phyloP scores from a whole-genome alignment of 768 basidiomycete genomes.

The Amylocystis lapponica region DNA sequence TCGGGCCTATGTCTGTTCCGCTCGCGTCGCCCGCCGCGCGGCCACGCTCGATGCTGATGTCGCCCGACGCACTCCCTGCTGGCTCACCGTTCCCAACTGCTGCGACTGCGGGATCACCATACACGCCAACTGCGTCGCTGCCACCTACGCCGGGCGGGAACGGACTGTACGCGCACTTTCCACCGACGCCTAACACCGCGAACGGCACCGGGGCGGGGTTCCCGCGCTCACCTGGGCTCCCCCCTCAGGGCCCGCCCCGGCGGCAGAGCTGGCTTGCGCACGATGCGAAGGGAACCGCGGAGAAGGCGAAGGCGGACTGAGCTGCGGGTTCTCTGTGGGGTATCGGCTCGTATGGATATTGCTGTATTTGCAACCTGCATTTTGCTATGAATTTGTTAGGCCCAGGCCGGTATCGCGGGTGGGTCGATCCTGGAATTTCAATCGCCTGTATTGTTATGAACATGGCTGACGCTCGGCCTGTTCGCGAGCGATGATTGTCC shows the following conservation, averaged over 20 bases:
- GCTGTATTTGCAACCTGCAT: too few relatives aligned
- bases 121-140: slow-evolving; percentile 4
- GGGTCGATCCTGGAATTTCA: too few relatives aligned
- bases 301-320: slow-evolving; percentile 23
- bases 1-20: slow-evolving; percentile 5
- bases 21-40: slow-evolving; percentile 6
- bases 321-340: not conserved
- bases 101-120: slow-evolving; percentile 22
- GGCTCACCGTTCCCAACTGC: slow-evolving; percentile 18
- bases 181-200: slow-evolving; percentile 29
- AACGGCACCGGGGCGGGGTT: slow-evolving; percentile 15
- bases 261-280: slow-evolving; percentile 10
- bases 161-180: slow-evolving; percentile 27
- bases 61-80: slow-evolving; percentile 2
- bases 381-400: too few relatives aligned
- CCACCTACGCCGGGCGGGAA: slow-evolving; percentile 10
- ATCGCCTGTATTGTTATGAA: too few relatives aligned
- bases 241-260: slow-evolving; percentile 12
- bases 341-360: not conserved
- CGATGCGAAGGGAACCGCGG: slow-evolving; percentile 11
- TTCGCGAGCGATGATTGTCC: too few relatives aligned
- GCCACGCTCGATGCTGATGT: slow-evolving; percentile 4
- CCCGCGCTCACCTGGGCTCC: slow-evolving; percentile 13
- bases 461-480: too few relatives aligned
- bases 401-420: too few relatives aligned